These are phyloP conservation scores for Verbascum thapsus DNA, from an alignment of 257 asterid genomes.

Conservation along the genomic window DNA sequence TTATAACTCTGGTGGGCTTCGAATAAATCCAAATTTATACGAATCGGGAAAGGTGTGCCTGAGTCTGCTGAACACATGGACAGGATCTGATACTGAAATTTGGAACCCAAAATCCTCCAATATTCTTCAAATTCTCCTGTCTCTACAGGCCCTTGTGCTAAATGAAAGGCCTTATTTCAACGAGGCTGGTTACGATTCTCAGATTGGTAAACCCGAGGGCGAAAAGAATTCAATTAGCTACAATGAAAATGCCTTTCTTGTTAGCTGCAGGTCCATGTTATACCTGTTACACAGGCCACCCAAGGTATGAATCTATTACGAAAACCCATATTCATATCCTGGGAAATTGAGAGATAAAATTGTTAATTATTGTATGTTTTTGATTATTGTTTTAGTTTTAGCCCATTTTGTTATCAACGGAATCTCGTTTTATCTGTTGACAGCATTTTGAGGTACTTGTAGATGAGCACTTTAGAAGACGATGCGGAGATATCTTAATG, in stretches of 20 bases:
- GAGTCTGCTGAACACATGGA: slow-evolving; percentile 93
- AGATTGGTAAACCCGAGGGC: slow-evolving; percentile 86
- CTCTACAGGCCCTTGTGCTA: slow-evolving; percentile 97
- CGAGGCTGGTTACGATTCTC: slow-evolving; percentile 90
- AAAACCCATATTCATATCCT: no score
- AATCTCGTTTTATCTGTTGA: slow-evolving; percentile 13
- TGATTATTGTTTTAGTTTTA: no score
- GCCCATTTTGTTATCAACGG: background rate
- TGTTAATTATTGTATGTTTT: no score
- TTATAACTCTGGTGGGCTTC: slow-evolving; percentile 91
- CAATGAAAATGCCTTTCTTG: slow-evolving; percentile 90
- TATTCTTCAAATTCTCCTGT: slow-evolving; percentile 82
- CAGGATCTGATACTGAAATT: slow-evolving; percentile 78
- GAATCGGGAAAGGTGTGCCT: slow-evolving; percentile 91
- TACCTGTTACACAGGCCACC: slow-evolving; percentile 81
- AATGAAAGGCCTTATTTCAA: slow-evolving; percentile 88
- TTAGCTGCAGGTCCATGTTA: slow-evolving; percentile 87
- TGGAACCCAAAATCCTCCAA: slow-evolving; percentile 85
- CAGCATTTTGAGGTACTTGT: slow-evolving; percentile 92
- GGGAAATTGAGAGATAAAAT: no score
- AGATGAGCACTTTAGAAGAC: slow-evolving; percentile 65
- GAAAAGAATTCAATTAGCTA: slow-evolving; percentile 84
- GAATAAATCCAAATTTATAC: slow-evolving; percentile 87
- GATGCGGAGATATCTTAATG: slow-evolving; percentile 52
- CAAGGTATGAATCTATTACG: slow-evolving; percentile 70